Evolutionary conservation across 805 yeast species (phyloP), one percentile per base, ranked within the genome.

Genomic region (Kuraishia capsulata): DNA sequence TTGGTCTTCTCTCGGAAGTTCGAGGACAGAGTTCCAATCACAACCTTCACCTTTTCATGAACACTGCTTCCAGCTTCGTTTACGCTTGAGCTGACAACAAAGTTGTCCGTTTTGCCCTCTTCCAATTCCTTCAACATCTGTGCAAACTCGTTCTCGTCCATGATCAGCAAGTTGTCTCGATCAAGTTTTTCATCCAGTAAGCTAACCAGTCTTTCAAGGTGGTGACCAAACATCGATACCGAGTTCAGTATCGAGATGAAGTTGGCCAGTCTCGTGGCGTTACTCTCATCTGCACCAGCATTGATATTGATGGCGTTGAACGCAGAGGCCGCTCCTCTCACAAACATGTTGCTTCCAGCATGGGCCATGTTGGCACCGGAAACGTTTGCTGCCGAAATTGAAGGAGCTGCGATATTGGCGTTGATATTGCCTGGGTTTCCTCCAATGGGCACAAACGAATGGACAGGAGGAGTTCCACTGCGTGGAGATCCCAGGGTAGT

Each of bases 221-320:
- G 83, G 5, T 63, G 67, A 18, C 72, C 68, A 19, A 83, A 78
- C 32, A 79, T 60, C 9, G 81, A 76, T 20, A 37, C 30, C 2
- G 94, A 79, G 57, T 90, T 89, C 42, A 88, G 62, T 42, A 81
- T 73, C 1, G 84, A 62, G 30, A 87, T 60, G 51, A 76, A 88
- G 13, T 72, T 73, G 24, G 75, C 68, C 13, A 84, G 55, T 41
- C 73, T 69, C 3, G 68, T 61, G 35, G 60, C 57, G 41, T 62
- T 65, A 6, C 72, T 69, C 35, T 70, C 71, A 24, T 64, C 69
- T 4, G 57, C 44, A 18, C 56, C 56, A 9, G 42, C 40, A n/a
- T 56, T 55, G 35, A 57, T 44, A 35, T 54, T 55, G 28, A 61
- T 59, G 6, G 57, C 57, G 37, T 55, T 57, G 21, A 61, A 44